Evolutionary conservation across 805 yeast genomes (phyloP).

Genomic region (Saturnispora hagleri): DNA sequence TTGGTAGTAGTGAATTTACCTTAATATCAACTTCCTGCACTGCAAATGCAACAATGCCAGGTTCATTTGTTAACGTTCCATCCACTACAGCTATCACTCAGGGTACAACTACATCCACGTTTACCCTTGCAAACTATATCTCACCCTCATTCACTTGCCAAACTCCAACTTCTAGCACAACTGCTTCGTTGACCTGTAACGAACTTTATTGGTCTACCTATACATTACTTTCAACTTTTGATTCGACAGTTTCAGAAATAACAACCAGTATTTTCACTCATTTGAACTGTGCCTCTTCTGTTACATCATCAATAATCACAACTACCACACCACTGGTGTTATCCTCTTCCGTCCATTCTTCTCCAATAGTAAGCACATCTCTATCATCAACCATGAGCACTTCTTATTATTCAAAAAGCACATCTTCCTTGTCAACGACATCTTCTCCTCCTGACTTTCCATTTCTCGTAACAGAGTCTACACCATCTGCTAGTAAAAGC

Average conservation of each 20-base stretch:
- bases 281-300: neutral
- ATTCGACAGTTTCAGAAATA: neutral
- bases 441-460: neutral
- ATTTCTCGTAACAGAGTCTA: neutral
- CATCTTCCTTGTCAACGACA: constrained; percentile 4
- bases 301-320: neutral
- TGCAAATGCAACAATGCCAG: constrained; percentile 5
- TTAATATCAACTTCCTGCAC: constrained; percentile 7
- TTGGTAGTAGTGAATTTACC: constrained; percentile 7
- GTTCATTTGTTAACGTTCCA: constrained; percentile 8
- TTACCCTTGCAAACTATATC: constrained; percentile 4
- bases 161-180: constrained; percentile 1
- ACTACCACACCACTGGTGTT: neutral
- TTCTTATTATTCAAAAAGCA: neutral
- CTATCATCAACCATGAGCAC: constrained; percentile 2
- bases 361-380: neutral
- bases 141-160: constrained; percentile 7
- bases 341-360: neutral
- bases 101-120: neutral
- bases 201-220: constrained; percentile 1
- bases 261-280: constrained; percentile 3
- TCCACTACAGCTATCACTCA: constrained; percentile 1
- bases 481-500: neutral
- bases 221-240: neutral
- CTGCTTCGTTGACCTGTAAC: neutral